A percentile compares a stretch with the other conserved stretches of the same genome.
These are phyloP conservation scores for Microdochium bolleyi DNA, from an alignment of 2,329 filamentous ascomycete species.

Conservation along the genomic window DNA sequence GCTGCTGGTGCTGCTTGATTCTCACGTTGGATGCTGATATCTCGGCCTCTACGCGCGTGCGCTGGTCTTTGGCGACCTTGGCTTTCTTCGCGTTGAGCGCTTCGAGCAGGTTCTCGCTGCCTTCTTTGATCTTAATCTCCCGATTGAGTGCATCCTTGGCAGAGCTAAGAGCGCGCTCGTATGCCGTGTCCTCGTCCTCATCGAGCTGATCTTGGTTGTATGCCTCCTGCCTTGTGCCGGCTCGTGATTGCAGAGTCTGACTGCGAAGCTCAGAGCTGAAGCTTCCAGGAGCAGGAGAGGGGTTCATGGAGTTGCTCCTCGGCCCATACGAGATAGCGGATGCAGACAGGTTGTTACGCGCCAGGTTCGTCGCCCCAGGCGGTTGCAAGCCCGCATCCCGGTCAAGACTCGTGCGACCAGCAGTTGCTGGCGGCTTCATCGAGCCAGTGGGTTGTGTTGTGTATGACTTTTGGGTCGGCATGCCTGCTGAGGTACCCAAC, in stretches of 20 bases:
- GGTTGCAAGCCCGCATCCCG: constrained; percentile 46
- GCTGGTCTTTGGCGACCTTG: constrained; percentile 87
- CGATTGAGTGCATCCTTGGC: constrained; percentile 84
- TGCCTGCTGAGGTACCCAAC: constrained; percentile 42
- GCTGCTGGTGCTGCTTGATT: constrained; percentile 53
- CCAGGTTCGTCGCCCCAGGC: constrained; percentile 30
- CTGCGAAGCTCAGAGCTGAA: constrained; percentile 84
- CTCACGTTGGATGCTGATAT: constrained; percentile 77
- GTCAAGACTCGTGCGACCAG: constrained; percentile 42
- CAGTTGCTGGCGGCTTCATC: constrained; percentile 24
- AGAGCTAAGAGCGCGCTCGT: constrained; percentile 66
- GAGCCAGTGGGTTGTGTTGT: constrained; percentile 31
- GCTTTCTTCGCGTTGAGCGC: constrained; percentile 90
- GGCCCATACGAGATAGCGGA: constrained; percentile 56
- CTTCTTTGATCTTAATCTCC: constrained; percentile 96
- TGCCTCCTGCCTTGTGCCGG: constrained; percentile 47
- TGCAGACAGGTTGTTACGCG: constrained; percentile 37
- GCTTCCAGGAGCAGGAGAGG: constrained; percentile 68
- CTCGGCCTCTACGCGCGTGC: constrained; percentile 74
- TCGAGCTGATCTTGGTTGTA: constrained; percentile 50
- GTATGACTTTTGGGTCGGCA: constrained; percentile 45
- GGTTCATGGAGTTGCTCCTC: constrained; percentile 62
- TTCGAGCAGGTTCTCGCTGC: constrained; percentile 95
- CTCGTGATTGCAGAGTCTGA: constrained; percentile 57
- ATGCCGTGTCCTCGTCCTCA: constrained; percentile 48